These are phyloP conservation scores for Gautieria morchelliformis DNA, from an alignment of 768 basidiomycete genomes.

Conservation along the genomic window DNA sequence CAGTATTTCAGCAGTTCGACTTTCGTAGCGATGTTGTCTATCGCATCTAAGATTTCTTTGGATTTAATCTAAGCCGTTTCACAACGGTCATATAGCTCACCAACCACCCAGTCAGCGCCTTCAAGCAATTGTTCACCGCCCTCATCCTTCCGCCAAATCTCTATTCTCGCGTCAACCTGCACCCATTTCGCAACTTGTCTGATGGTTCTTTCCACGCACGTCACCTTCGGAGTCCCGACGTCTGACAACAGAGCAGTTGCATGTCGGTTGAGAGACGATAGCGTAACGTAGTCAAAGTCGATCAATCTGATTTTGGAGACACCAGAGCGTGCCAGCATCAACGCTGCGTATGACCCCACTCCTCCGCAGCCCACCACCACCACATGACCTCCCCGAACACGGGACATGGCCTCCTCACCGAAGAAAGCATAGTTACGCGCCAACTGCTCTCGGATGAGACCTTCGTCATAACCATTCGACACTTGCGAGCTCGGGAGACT, in stretches of 20 bases:
- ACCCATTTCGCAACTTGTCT: constrained; percentile 77
- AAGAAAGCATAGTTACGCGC: constrained; percentile 94
- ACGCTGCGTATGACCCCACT: constrained; percentile 91
- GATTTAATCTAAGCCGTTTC: constrained; percentile 7
- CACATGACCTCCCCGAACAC: constrained; percentile 64
- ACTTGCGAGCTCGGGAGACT: background rate
- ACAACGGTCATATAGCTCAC: constrained; percentile 27
- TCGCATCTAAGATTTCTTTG: constrained; percentile 54
- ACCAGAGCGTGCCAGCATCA: constrained; percentile 89
- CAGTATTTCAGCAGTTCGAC: constrained; percentile 91
- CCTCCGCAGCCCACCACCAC: constrained; percentile 94
- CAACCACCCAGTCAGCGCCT: constrained; percentile 91
- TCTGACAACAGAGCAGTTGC: constrained; percentile 83
- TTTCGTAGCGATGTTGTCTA: constrained; percentile 96
- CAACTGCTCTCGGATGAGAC: constrained; percentile 79
- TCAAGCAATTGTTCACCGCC: constrained; percentile 57
- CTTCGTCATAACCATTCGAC: constrained; percentile 51
- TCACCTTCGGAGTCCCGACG: constrained; percentile 90
- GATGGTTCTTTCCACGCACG: constrained; percentile 57
- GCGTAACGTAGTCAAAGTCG: constrained; percentile 93
- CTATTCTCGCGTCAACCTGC: constrained; percentile 72
- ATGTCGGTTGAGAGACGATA: constrained; percentile 92
- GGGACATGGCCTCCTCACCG: constrained; percentile 78
- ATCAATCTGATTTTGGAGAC: constrained; percentile 70
- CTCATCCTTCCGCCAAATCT: constrained; percentile 80